Percentiles rank a stretch among this genome's conserved stretches.
Evolutionary conservation across 805 yeast genomes (phyloP).

Genomic region (Kluyveromyces wickerhamii): DNA sequence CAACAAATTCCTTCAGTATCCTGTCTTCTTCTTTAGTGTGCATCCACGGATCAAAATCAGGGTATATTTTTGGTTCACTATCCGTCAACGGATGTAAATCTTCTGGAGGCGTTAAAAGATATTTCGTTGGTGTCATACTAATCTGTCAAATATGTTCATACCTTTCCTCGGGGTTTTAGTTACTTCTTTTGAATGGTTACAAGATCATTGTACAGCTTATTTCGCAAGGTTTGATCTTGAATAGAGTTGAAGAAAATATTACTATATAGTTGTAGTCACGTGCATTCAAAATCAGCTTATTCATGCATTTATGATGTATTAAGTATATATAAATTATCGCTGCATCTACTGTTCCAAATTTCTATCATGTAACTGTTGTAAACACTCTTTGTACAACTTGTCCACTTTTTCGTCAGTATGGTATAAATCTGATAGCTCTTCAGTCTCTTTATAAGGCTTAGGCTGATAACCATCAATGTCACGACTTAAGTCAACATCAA

Average conservation of each 20-base stretch:
- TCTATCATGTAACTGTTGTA: slow-evolving; percentile 34
- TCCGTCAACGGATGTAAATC: slow-evolving; percentile 24
- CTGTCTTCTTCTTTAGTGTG: slow-evolving; percentile 27
- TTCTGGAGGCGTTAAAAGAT: slow-evolving; percentile 27
- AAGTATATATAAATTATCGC: no score
- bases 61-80: slow-evolving; percentile 14
- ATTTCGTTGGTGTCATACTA: slow-evolving; percentile 23
- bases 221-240: no score
- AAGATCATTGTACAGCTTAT: no score
- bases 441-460: slow-evolving; percentile 18
- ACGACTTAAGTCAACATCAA: slow-evolving; percentile 47
- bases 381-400: slow-evolving; percentile 36
- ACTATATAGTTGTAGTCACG: no score
- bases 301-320: no score
- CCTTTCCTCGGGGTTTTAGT: no score
- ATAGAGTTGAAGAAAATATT: no score
- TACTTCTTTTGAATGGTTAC: no score
- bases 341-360: no score
- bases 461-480: slow-evolving; percentile 29
- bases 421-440: slow-evolving; percentile 12
- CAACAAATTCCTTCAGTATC: slow-evolving; percentile 24
- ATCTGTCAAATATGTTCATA: no score
- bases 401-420: slow-evolving; percentile 32
- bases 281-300: no score
- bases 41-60: slow-evolving; percentile 31